Evolutionary conservation across 768 basidiomycete genomes (phyloP), one percentile per base, ranked within the genome.

Genomic region (Filobasidium floriforme): DNA sequence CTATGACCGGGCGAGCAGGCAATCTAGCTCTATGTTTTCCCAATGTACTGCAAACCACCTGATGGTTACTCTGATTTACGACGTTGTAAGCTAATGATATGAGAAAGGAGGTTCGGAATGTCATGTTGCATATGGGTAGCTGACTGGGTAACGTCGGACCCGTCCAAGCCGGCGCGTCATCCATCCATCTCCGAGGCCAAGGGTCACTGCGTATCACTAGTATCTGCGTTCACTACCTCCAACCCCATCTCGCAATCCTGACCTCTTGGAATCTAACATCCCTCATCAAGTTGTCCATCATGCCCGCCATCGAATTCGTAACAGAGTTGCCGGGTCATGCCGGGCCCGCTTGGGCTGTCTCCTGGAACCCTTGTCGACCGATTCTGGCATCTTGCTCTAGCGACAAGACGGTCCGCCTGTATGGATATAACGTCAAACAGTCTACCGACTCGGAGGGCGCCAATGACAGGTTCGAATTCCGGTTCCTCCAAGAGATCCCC

Each of bases 381-480:
- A 73, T 93, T 22, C 81, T 99, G 15, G 92, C 94, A 0, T 92
- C 92, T 6, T 99, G 93, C 76, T 97, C 94, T 5, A 86, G 89
- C 7, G 96, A 99, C 80, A 96, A 91, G 79, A 85, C 90, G 1
- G 88, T 98, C 63, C 84, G 92, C 49, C 79, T 98, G 57, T 97
- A 90, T 76, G 81, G 81, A 28, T 97, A 93, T 80, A 66, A 70
- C 18, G 49, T 74, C 4, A 15, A 49, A 9, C 32, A 9, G 32
- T 69, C 75, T 0, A 65, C 75, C 19, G 68, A 74, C 5, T 68
- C 69, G 41, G 70, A 74, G 29, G 70, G 77, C 61, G 41, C 24
- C 24, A 66, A 37, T 43, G 68, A 65, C 61, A 66, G 22, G 40
- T 46, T 15, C 69, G 73, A 63, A 76, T 60, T 72, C 79, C 73